phyloP scores from a whole-genome alignment of 305 asterid species.

The Lippia alba region DNA sequence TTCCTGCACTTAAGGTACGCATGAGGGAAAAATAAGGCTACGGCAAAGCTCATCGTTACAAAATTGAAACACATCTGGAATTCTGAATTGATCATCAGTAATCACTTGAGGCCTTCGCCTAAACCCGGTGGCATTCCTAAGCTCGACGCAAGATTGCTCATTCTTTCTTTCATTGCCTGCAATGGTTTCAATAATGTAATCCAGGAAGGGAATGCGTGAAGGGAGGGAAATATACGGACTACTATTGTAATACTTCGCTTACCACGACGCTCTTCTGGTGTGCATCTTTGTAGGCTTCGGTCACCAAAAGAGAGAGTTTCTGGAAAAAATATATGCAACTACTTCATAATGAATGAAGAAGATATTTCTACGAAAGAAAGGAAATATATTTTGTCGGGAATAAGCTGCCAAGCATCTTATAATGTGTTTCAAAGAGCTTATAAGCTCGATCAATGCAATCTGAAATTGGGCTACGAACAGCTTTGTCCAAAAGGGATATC shows the following conservation, averaged over 20 bases:
- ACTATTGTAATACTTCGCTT: slow-evolving; percentile 18
- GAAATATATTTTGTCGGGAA: too few species aligned
- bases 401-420: too few species aligned
- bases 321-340: slow-evolving; percentile 34
- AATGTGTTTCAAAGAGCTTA: too few species aligned
- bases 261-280: slow-evolving; percentile 93
- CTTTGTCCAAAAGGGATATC: too few species aligned
- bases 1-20: slow-evolving; percentile 6
- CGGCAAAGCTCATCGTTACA: slow-evolving; percentile 9
- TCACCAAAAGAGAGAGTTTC: slow-evolving; percentile 83
- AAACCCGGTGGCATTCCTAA: slow-evolving; percentile 87
- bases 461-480: too few species aligned
- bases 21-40: background rate
- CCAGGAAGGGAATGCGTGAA: background rate
- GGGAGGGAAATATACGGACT: background rate
- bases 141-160: slow-evolving; percentile 94
- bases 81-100: background rate
- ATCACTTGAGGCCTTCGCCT: slow-evolving; percentile 53
- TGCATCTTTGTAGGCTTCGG: slow-evolving; percentile 92
- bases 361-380: background rate
- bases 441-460: too few species aligned
- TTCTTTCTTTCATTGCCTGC: slow-evolving; percentile 95
- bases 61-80: slow-evolving; percentile 29
- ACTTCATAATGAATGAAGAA: background rate
- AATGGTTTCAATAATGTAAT: background rate